Base-by-base conservation (phyloP, 192 early-diverging fungal genomes). In the Coemansia sp. region DNA sequence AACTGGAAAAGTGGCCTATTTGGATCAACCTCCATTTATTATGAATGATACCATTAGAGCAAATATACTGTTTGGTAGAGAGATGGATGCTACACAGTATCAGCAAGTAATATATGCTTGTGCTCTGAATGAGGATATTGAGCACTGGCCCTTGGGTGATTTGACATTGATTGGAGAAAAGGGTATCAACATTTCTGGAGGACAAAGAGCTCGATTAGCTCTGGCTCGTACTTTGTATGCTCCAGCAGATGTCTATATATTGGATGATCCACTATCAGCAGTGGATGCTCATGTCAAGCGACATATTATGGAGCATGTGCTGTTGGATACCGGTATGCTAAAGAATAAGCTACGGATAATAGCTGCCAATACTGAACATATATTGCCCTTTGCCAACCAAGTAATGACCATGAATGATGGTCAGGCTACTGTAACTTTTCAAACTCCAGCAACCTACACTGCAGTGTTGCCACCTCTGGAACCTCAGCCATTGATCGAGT, bases 211-310 rank as follows among this genome's bases (percentile, higher is more conserved):
- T 21, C 79, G 90, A 38, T 61, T 92, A 14, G 75, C 82, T 0
- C 53, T 89, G 10, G 89, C 90, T 60, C 80, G 91, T 47, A 86
- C 88, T 0, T 65, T 87, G 0, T 89, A 89, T 62, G 47, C 71
- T 1, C 67, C 85, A 3, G 84, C 86, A 11, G 85, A 85, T 45
- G 75, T 89, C 5, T 64, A 59, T 49, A 17, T 74, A 17, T 21
- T 74, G 4, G 71, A 74, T 23, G 65, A 74, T 22, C 19, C 67
- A 4, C 51, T 74, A 7, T 63, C 65, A 5, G 71, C 65, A 8
- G 71, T 74, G 23, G 71, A 74, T 59, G 61, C 57, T 2, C 43
- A 63, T 3, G 71, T 74, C 7, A 65, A 57, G 16, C 23, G 61
- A 14, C 61, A 74, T 6, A 17, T 74, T 2, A 45, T 74, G 26